phyloP scores from a whole-genome alignment of 140 eudicot genomes.

The Senecio squalidus region DNA sequence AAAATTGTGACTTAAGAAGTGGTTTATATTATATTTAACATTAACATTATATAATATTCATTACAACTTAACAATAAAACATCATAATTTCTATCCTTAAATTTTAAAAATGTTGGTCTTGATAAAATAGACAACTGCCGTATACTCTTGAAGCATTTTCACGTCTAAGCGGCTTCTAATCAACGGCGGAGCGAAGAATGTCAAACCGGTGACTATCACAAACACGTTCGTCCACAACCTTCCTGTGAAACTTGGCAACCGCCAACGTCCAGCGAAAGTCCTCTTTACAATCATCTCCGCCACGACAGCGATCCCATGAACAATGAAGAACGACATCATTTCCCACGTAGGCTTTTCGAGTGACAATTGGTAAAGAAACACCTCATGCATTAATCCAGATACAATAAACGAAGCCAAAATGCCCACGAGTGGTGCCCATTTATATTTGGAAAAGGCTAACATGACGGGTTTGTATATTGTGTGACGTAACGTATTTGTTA shows the following conservation, averaged over 20 bases:
- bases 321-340: slow-evolving; percentile 23
- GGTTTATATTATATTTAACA: too few relatives aligned
- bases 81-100: too few relatives aligned
- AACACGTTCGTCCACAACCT: slow-evolving; percentile 22
- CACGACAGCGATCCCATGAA: slow-evolving; percentile 29
- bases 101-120: too few relatives aligned
- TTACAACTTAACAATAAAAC: too few relatives aligned
- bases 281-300: slow-evolving; percentile 30
- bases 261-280: background rate
- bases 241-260: slow-evolving; percentile 10
- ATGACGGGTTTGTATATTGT: slow-evolving; percentile 30
- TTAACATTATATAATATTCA: too few relatives aligned
- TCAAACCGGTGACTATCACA: slow-evolving; percentile 4
- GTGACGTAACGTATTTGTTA: slow-evolving; percentile 23
- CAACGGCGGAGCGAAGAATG: slow-evolving; percentile 22
- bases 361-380: slow-evolving; percentile 19
- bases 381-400: slow-evolving; percentile 33
- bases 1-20: too few relatives aligned
- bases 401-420: slow-evolving; percentile 20
- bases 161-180: background rate
- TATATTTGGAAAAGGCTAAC: background rate
- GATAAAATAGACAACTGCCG: too few relatives aligned
- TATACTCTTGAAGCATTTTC: slow-evolving; percentile 7
- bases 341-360: slow-evolving; percentile 26
- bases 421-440: slow-evolving; percentile 27